Percentiles rank a stretch among this genome's conserved stretches.
Evolutionary conservation across 768 basidiomycete genomes (phyloP).

Genomic region (Rhodotorula sphaerocarpa): DNA sequence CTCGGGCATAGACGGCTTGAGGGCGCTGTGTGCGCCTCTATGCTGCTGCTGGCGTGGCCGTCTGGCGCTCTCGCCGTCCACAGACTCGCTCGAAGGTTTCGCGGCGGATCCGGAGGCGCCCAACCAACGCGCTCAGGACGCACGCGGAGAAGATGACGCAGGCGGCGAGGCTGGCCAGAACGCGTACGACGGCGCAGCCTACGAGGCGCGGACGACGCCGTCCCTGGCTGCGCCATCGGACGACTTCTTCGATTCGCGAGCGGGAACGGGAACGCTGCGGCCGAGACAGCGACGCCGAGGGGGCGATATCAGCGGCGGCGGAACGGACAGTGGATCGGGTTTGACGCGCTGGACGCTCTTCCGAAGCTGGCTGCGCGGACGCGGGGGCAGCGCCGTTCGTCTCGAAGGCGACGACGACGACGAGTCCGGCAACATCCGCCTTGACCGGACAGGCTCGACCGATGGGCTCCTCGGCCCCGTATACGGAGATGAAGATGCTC

Average conservation of each 20-base stretch:
- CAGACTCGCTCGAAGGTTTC: constrained; percentile 5
- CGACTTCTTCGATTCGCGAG: neutral
- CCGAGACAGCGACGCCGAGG: constrained; percentile 1
- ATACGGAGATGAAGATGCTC: neutral
- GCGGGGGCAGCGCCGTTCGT: too few relatives aligned
- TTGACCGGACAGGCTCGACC: too few relatives aligned
- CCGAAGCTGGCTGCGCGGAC: constrained; percentile 24
- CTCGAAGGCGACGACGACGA: constrained; percentile 5
- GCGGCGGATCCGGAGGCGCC: too few relatives aligned
- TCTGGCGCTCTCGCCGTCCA: constrained; percentile 8
- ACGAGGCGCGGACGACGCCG: too few relatives aligned
- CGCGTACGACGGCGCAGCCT: too few relatives aligned
- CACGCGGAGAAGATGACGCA: neutral
- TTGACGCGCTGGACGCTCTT: constrained; percentile 25
- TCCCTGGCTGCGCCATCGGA: too few relatives aligned
- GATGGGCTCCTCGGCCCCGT: too few relatives aligned
- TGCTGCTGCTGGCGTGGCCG: constrained; percentile 15
- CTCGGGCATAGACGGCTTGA: constrained; percentile 13
- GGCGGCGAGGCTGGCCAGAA: constrained; percentile 13
- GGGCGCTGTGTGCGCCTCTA: constrained; percentile 12
- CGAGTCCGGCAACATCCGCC: too few relatives aligned
- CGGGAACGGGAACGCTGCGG: neutral
- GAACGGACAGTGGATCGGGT: constrained; percentile 12
- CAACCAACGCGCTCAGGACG: too few relatives aligned
- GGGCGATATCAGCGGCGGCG: constrained; percentile 25